phyloP scores from a whole-genome alignment of 1,284 basidiomycete genomes.

The Heterobasidion occidentale region DNA sequence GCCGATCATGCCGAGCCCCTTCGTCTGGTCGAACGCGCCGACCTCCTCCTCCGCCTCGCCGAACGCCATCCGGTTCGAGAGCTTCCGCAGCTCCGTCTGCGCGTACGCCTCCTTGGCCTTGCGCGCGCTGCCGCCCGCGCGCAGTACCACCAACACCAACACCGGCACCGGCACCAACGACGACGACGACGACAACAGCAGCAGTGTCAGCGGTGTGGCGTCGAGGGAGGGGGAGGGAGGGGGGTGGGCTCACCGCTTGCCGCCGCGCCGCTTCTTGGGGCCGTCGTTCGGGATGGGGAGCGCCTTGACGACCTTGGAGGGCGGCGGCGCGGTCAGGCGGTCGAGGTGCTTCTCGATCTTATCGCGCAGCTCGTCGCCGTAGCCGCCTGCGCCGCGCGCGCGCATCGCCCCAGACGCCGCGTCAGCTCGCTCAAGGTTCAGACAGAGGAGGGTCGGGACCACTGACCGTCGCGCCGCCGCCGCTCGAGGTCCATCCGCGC shows the following conservation, averaged over 20 bases:
- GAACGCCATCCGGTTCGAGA: conserved; percentile 96
- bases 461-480: conserved; percentile 65
- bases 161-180: no score
- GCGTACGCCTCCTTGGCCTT: conserved; percentile 97
- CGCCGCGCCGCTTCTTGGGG: conserved; percentile 91
- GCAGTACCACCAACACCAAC: background rate
- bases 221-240: background rate
- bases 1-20: conserved; percentile 96
- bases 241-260: conserved; percentile 61
- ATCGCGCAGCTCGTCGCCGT: conserved; percentile 73
- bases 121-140: conserved; percentile 58
- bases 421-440: conserved; percentile 1
- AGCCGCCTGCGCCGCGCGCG: conserved; percentile 43
- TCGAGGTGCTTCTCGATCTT: conserved; percentile 92
- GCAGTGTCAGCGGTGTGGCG: background rate
- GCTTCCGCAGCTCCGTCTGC: conserved; percentile 92
- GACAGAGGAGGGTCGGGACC: background rate
- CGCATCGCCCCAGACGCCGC: background rate
- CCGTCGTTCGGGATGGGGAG: conserved; percentile 96
- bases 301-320: conserved; percentile 90
- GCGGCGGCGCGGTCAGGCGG: conserved; percentile 88
- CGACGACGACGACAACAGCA: no score
- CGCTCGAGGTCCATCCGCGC: conserved; percentile 91
- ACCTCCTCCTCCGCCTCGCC: conserved; percentile 95
- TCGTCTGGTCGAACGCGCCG: conserved; percentile 93